These are phyloP conservation scores for Plasmodium knowlesi DNA, from an alignment of 169 alveolate species.

Conservation along the genomic window DNA sequence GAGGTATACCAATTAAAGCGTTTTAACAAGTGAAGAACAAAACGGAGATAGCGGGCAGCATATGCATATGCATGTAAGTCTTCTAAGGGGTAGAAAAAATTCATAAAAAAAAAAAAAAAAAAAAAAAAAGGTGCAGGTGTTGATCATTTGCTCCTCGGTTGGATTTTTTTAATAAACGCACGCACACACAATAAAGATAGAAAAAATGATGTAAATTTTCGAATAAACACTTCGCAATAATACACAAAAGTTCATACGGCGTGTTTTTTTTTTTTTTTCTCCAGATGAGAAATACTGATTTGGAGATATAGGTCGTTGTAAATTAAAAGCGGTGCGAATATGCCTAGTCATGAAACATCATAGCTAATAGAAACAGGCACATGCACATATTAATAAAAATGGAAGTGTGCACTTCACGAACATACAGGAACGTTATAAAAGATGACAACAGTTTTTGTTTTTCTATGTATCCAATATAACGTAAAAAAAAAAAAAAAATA, in stretches of 20 bases:
- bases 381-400: not conserved
- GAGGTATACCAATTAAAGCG: not conserved
- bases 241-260: not conserved
- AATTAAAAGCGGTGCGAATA: not conserved
- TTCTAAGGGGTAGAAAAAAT: not conserved
- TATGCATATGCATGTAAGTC: not conserved
- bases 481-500: not conserved
- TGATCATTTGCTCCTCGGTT: not conserved
- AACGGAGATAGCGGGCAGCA: not conserved
- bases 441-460: not conserved
- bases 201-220: not conserved
- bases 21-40: not conserved
- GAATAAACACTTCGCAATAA: not conserved
- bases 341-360: not conserved
- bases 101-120: not conserved
- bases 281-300: not conserved
- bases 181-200: not conserved
- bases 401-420: not conserved
- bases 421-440: not conserved
- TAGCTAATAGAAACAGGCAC: not conserved
- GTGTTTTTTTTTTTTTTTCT: not conserved
- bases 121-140: not conserved
- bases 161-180: not conserved
- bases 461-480: not conserved
- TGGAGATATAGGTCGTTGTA: not conserved